Conservation (phyloP, 306 rosid genomes). For the Castanea crenata region DNA sequence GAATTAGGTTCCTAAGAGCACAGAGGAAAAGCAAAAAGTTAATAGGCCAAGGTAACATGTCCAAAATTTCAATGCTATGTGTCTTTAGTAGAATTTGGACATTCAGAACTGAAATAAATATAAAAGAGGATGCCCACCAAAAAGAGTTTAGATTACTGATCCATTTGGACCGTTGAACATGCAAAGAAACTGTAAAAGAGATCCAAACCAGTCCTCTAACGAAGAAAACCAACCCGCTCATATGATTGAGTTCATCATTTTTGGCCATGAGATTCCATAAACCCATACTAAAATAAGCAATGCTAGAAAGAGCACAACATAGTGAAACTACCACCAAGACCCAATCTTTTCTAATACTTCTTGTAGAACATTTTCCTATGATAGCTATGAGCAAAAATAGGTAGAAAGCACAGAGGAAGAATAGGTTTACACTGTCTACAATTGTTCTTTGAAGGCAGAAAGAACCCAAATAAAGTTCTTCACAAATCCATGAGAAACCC, state of each 20-base stretch:
- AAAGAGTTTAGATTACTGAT: conserved; percentile 33
- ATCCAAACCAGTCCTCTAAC: conserved; percentile 52
- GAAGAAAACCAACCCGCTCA: conserved; percentile 32
- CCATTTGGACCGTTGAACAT: conserved; percentile 40
- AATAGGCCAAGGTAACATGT: conserved; percentile 38
- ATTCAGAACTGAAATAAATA: conserved; percentile 43
- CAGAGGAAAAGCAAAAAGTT: conserved; percentile 45
- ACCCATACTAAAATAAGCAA: conserved; percentile 36
- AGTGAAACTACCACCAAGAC: conserved; percentile 32
- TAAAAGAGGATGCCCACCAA: conserved; percentile 58
- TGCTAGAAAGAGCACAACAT: conserved; percentile 40
- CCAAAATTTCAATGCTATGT: conserved; percentile 28
- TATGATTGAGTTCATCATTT: neutral
- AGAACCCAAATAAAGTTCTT: conserved; percentile 40
- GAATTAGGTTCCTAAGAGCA: conserved; percentile 38
- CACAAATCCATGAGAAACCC: conserved; percentile 41
- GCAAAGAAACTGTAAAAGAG: conserved; percentile 49
- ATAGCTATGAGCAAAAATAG: conserved; percentile 18
- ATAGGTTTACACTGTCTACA: conserved; percentile 31
- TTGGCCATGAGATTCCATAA: conserved; percentile 38
- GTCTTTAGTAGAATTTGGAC: conserved; percentile 33
- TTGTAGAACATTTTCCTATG: conserved; percentile 18
- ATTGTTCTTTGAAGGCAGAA: conserved; percentile 39
- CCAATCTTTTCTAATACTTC: conserved; percentile 24
- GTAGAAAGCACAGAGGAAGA: conserved; percentile 40